Evolutionary conservation across 2,329 filamentous ascomycete genomes (phyloP), one percentile per base, ranked within the genome.

Genomic region (Macrophomina tecta): DNA sequence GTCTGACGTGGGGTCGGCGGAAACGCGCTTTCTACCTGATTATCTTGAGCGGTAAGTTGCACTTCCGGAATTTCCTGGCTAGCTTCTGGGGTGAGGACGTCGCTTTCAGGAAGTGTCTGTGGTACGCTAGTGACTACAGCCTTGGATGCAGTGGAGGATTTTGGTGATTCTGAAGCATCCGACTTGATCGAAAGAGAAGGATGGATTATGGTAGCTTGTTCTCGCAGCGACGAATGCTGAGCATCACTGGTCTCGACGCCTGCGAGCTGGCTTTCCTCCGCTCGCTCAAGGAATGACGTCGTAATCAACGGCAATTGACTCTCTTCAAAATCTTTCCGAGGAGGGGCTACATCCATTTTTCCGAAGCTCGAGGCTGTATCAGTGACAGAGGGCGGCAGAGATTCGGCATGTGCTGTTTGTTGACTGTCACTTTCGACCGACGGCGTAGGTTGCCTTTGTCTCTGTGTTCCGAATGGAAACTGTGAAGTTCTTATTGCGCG

Each of bases 1-100:
- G 79, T 81, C 32, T 77, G 73, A 58, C 78, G 74, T 5, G 80
- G 79, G 7, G 77, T 80, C 28, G 76, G 70, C 8, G 76, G 77
- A 6, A 79, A 53, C 34, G 38, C 72, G 18, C 74, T 71, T 34
- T 72, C 71, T 12, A 70, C 62, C 36, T 73, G 69, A 3, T 4
- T 49, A 8, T 48, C 2, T 5, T 8, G 36, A 3, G 66, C 56
- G 9, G 68, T 68, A 16, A 69, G 38, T 52, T 78, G 75, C 12
- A 73, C 69, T 14, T 68, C 64, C n/a, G 69, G 69, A 5, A 70
- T 69, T 38, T 72, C 69, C 48, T 79, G 76, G 4, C 72, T 76
- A 3, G 69, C 69, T 1, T 73, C 71, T 14, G 74, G 74, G 3
- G 65, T 69, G 18, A 66, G 51, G 4, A 65, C 14, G 42, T 48